Evolutionary conservation across 345 rosid species (phyloP).

Genomic region (Populus pruinosa): DNA sequence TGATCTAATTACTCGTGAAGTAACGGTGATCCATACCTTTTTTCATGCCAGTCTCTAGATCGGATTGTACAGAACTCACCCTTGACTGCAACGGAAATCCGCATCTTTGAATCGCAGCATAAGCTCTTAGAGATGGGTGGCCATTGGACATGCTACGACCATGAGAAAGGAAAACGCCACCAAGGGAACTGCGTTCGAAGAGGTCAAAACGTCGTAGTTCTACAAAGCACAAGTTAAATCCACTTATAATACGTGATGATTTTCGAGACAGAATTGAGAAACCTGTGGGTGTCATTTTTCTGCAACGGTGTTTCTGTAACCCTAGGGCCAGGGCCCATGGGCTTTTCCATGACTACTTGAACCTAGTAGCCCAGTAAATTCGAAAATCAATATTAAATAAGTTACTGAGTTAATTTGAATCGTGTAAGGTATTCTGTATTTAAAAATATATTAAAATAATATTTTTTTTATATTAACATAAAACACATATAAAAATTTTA

Average conservation of each 20-base stretch:
- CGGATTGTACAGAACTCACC: too few species aligned
- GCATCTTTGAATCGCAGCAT: not conserved
- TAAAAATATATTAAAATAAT: too few species aligned
- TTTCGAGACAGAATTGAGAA: not conserved
- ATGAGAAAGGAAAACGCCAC: not conserved
- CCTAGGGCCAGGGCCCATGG: not conserved
- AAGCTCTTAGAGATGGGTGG: not conserved
- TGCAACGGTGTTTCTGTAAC: not conserved
- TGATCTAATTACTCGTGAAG: too few species aligned
- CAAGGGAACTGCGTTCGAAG: not conserved
- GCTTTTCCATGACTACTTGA: not conserved
- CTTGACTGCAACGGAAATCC: not conserved
- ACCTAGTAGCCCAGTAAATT: not conserved
- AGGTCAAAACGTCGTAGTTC: not conserved
- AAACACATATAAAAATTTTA: accelerated
- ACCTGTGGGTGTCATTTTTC: not conserved
- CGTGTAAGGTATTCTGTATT: too few species aligned
- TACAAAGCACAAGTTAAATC: not conserved
- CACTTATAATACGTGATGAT: not conserved
- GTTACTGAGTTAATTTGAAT: too few species aligned
- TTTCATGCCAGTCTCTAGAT: too few species aligned
- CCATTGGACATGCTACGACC: not conserved
- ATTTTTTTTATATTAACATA: too few species aligned
- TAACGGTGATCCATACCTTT: too few species aligned
- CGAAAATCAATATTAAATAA: too few species aligned